phyloP scores from a whole-genome alignment of 2,329 filamentous ascomycete genomes.

The Trichoderma sp. region DNA sequence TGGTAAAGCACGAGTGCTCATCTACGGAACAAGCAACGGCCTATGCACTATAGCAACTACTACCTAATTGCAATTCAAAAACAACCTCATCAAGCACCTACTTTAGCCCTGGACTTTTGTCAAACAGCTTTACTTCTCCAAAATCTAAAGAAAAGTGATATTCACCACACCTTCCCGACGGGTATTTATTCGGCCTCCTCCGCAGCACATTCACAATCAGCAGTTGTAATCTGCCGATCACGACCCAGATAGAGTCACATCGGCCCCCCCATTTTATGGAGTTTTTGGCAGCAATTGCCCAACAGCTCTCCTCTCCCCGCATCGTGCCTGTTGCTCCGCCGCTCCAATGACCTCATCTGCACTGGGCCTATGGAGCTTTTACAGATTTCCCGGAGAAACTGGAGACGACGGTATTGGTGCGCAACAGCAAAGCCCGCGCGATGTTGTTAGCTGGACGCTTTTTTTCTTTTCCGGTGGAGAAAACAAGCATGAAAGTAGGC shows the following conservation, averaged over 20 bases:
- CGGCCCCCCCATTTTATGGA: conserved; percentile 11
- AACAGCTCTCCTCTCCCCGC: conserved; percentile 20
- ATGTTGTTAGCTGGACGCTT: conserved; percentile 1
- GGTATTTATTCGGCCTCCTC: conserved; percentile 19
- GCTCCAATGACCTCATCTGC: conserved; percentile 19
- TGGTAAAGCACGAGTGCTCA: background rate
- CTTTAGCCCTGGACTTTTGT: background rate
- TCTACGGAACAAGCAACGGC: background rate
- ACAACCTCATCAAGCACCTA: background rate
- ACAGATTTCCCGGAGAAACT: conserved; percentile 2
- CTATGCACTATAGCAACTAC: background rate
- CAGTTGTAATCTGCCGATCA: conserved; percentile 18
- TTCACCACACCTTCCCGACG: conserved; percentile 20
- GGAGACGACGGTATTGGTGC: conserved; percentile 16
- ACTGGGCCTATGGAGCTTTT: background rate
- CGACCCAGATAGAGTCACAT: conserved; percentile 13
- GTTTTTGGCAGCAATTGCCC: background rate
- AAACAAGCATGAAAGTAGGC: conserved; percentile 19
- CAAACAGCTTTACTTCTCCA: background rate
- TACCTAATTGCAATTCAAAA: background rate
- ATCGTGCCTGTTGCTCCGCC: conserved; percentile 1
- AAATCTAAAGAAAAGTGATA: background rate
- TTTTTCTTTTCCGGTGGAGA: background rate
- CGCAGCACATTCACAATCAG: background rate
- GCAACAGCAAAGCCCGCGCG: background rate